A percentile compares a stretch with the other conserved stretches of the same genome.
phyloP scores from a whole-genome alignment of 1,284 basidiomycete species.

The Pseudozyma tsukubaensis region DNA sequence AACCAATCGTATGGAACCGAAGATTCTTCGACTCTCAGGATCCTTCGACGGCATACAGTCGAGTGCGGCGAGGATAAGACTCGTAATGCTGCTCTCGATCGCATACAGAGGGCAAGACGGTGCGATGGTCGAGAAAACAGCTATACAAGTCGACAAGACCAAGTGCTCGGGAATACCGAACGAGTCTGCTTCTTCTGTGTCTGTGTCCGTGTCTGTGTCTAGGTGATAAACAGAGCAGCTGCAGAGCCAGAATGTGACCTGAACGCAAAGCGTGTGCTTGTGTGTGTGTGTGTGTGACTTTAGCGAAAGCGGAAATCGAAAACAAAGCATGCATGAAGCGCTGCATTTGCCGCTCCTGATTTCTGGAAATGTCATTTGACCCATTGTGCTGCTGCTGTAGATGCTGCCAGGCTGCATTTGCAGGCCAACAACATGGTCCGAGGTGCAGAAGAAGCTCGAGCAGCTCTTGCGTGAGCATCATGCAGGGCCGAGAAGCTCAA shows the following conservation, averaged over 20 bases:
- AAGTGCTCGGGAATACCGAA: no score
- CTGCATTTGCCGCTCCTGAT: no score
- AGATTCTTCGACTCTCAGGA: no score
- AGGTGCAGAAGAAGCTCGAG: neutral
- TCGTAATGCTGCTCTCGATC: no score
- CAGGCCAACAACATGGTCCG: neutral
- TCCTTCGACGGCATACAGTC: no score
- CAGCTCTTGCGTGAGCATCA: neutral
- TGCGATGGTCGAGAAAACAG: neutral
- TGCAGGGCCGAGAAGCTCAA: neutral
- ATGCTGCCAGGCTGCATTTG: no score
- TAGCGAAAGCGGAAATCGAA: neutral
- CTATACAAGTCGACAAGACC: neutral
- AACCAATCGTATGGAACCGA: neutral
- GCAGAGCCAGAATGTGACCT: neutral
- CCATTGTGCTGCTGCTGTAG: no score
- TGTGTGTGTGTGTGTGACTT: neutral
- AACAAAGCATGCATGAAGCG: neutral
- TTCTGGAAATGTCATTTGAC: no score
- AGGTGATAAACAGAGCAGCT: neutral
- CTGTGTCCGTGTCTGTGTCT: no score
- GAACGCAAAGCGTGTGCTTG: neutral
- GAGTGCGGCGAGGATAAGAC: no score
- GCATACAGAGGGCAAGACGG: neutral
- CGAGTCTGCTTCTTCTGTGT: no score